Conservation (phyloP, 2,329 filamentous ascomycete genomes). For the Penicillium sp. region DNA sequence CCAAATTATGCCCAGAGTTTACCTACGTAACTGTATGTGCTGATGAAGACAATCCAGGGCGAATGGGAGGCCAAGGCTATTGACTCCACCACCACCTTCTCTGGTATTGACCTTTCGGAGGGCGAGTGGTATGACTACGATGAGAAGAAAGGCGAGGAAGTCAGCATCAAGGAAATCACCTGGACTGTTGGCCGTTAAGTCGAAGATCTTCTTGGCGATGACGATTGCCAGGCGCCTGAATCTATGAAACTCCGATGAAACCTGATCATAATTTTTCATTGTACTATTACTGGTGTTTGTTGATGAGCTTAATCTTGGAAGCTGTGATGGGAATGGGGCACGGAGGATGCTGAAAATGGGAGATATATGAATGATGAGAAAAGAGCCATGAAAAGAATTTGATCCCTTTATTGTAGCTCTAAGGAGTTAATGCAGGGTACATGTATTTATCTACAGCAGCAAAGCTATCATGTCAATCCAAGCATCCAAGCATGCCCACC, state of each 20-base stretch:
- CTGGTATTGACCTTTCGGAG: slow-evolving; percentile 69
- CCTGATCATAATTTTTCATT: background rate
- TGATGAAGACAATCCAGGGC: slow-evolving; percentile 48
- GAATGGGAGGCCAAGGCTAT: slow-evolving; percentile 78
- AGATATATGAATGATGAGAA: background rate
- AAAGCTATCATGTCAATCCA: background rate
- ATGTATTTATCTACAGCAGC: background rate
- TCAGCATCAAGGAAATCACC: slow-evolving; percentile 78
- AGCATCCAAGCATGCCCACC: background rate
- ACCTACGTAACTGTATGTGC: background rate
- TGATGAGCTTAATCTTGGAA: background rate
- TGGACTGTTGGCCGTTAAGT: slow-evolving; percentile 65
- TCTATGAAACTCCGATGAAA: slow-evolving; percentile 9
- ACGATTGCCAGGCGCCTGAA: background rate
- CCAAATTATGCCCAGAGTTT: background rate
- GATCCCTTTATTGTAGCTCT: background rate
- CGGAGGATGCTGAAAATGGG: background rate
- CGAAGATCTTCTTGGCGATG: slow-evolving; percentile 28
- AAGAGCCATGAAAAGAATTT: background rate
- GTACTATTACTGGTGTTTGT: slow-evolving; percentile 1
- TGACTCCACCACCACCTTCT: slow-evolving; percentile 75
- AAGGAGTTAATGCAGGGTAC: background rate
- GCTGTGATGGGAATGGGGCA: background rate
- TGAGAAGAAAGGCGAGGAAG: slow-evolving; percentile 83
- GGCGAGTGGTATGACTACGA: slow-evolving; percentile 98